Evolutionary conservation across 495 filamentous ascomycete species (phyloP).

Genomic region (Penicillium flavigenum): DNA sequence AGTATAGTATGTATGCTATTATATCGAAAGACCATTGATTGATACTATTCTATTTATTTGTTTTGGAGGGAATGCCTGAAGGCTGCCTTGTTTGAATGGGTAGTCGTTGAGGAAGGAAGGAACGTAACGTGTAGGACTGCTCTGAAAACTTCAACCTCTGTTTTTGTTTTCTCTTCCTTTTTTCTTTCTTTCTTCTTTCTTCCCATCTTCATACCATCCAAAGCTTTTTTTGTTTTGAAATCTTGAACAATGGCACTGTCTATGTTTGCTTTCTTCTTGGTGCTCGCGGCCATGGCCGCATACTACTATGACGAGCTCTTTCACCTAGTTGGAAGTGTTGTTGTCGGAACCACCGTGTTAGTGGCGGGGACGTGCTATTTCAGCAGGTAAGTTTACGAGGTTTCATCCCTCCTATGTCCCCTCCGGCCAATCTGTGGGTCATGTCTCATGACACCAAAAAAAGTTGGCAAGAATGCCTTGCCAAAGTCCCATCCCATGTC

Average conservation of each 20-base stretch:
- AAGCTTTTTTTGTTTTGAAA: too few species aligned
- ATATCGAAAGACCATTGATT: neutral
- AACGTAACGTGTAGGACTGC: conserved; percentile 3
- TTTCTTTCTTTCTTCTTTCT: neutral
- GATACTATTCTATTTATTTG: neutral
- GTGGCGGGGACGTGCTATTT: neutral
- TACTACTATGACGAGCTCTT: neutral
- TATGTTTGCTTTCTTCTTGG: neutral
- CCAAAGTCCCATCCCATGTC: too few species aligned
- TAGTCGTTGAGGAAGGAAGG: neutral
- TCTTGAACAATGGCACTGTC: neutral
- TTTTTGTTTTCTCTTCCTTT: neutral
- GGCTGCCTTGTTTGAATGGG: neutral
- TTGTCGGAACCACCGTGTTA: neutral
- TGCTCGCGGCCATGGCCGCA: neutral
- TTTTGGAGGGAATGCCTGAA: neutral
- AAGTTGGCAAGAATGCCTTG: neutral
- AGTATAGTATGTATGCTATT: neutral
- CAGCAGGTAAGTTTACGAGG: neutral
- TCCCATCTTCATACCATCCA: neutral
- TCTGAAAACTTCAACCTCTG: neutral
- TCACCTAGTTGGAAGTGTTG: neutral
- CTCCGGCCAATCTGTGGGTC: neutral
- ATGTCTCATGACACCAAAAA: neutral
- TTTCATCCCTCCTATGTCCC: neutral